Evolutionary conservation across 2,329 filamentous ascomycete species (phyloP).

Genomic region (Diaporthe humulicola): DNA sequence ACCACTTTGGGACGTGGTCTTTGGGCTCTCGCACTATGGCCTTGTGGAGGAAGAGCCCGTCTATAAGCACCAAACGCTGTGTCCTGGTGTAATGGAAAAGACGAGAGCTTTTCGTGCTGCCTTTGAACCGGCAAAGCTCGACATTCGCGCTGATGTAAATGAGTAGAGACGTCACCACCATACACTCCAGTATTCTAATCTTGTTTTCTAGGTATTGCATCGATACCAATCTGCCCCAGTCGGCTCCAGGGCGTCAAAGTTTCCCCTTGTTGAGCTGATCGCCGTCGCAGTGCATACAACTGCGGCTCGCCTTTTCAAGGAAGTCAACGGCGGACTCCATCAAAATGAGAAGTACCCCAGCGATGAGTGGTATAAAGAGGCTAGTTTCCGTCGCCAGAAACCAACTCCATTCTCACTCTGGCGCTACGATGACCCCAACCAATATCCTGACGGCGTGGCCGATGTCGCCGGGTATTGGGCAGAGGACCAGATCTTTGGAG

Average conservation of each 20-base stretch:
- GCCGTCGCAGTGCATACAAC: neutral
- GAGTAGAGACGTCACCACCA: no score
- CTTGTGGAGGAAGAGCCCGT: neutral
- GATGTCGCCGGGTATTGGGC: neutral
- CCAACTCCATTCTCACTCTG: neutral
- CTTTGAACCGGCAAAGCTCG: neutral
- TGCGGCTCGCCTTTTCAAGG: neutral
- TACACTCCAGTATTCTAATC: neutral
- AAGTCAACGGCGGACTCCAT: neutral
- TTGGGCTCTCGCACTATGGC: neutral
- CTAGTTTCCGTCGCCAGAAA: neutral
- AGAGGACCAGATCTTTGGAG: constrained; percentile 5
- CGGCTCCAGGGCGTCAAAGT: neutral
- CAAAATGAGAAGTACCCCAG: neutral
- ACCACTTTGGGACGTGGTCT: neutral
- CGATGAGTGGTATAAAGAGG: neutral
- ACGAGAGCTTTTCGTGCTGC: neutral
- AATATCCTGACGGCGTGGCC: neutral
- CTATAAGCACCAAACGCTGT: neutral
- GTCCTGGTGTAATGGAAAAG: neutral
- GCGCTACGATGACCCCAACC: neutral
- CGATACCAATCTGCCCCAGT: neutral
- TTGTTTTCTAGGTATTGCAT: neutral
- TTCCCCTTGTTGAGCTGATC: neutral
- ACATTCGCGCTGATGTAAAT: neutral